These are phyloP conservation scores for Dendrobium huoshanense DNA, from an alignment of 106 monocot genomes.

Conservation along the genomic window DNA sequence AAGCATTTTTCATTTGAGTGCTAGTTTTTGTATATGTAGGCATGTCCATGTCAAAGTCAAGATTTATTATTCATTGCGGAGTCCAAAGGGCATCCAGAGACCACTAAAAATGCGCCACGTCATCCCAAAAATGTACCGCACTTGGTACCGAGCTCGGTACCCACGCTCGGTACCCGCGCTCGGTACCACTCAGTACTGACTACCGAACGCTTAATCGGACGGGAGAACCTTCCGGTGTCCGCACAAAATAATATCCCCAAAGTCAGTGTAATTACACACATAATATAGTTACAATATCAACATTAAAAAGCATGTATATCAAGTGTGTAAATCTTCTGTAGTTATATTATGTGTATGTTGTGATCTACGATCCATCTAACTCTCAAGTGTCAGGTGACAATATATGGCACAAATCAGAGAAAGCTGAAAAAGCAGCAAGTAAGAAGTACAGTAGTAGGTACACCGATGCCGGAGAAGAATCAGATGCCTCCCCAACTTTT, in stretches of 20 bases:
- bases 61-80: no score
- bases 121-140: no score
- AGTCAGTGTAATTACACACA: neutral
- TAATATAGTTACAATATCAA: neutral
- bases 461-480: neutral
- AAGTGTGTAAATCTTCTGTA: neutral
- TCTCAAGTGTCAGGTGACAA: neutral
- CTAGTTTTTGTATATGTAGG: neutral
- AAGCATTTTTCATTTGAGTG: neutral
- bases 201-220: no score
- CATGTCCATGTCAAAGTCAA: neutral
- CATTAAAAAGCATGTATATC: neutral
- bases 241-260: no score
- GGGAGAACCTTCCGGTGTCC: no score
- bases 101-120: no score
- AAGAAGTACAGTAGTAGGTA: constrained; percentile 1
- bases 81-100: no score
- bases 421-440: neutral
- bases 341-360: neutral
- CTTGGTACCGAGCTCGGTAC: no score
- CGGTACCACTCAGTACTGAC: no score
- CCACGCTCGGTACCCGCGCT: no score
- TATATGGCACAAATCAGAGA: neutral
- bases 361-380: neutral
- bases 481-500: neutral